phyloP scores from a whole-genome alignment of 1,139 yeast species.

The Yamadazyma siamensis region DNA sequence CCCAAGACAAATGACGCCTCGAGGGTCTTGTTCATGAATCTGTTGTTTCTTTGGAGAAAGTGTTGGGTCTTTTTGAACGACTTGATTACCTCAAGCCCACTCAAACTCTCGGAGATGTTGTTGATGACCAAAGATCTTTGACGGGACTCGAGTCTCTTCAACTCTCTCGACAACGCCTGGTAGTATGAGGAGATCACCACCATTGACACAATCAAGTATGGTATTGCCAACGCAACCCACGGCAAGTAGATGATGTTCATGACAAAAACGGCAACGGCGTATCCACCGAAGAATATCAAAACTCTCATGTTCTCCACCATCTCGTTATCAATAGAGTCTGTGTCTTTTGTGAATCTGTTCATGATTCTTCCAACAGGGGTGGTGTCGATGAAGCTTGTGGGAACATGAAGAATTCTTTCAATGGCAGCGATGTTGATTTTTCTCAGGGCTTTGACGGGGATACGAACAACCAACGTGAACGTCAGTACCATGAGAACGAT shows the following conservation, averaged over 20 bases:
- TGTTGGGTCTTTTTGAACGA: constrained; percentile 50
- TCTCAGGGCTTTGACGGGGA: constrained; percentile 49
- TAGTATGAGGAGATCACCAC: constrained; percentile 50
- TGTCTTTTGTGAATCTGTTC: constrained; percentile 71
- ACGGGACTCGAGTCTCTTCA: constrained; percentile 39
- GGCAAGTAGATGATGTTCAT: constrained; percentile 71
- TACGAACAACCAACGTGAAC: constrained; percentile 42
- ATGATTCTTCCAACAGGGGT: constrained; percentile 60
- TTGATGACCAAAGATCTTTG: constrained; percentile 41
- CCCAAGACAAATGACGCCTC: constrained; percentile 66
- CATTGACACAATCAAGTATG: constrained; percentile 27
- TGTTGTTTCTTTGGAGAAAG: constrained; percentile 49
- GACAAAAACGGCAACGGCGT: constrained; percentile 59
- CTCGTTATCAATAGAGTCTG: constrained; percentile 78
- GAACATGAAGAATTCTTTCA: constrained; percentile 61
- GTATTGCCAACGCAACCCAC: constrained; percentile 49
- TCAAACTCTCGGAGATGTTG: constrained; percentile 69
- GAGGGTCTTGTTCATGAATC: constrained; percentile 57
- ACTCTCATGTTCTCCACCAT: constrained; percentile 57
- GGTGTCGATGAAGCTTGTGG: constrained; percentile 56
- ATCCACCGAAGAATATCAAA: constrained; percentile 38
- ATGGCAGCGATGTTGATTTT: constrained; percentile 50
- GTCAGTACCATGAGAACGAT: constrained; percentile 34
- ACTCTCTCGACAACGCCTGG: constrained; percentile 34
- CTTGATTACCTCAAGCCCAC: constrained; percentile 69